Conservation (phyloP, 1,284 basidiomycete species). For the Papiliotrema laurentii region DNA sequence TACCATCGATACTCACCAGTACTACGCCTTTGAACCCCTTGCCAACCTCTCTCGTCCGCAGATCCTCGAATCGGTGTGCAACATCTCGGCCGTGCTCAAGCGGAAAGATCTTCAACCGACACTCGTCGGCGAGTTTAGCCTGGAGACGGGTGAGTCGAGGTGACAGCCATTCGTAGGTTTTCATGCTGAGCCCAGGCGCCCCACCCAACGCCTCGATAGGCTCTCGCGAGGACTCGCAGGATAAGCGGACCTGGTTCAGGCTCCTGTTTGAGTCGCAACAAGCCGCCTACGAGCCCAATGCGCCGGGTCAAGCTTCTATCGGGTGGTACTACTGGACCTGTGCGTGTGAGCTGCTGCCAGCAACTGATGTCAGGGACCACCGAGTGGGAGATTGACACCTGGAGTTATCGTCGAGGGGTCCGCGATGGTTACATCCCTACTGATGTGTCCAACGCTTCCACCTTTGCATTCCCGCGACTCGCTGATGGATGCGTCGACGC, state of each 20-base stretch:
- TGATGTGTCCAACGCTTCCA: constrained; percentile 31
- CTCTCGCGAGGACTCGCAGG: constrained; percentile 18
- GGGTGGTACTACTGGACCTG: constrained; percentile 38
- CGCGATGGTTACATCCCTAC: constrained; percentile 32
- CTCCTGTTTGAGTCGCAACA: constrained; percentile 38
- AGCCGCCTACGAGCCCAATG: constrained; percentile 29
- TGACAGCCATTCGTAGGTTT: background rate
- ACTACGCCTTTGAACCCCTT: constrained; percentile 37
- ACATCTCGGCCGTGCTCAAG: constrained; percentile 33
- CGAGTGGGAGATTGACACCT: constrained; percentile 32
- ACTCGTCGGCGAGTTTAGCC: constrained; percentile 41
- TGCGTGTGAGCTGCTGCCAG: constrained; percentile 7
- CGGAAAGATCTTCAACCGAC: constrained; percentile 13
- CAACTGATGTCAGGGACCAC: constrained; percentile 25
- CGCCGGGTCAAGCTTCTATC: constrained; percentile 13
- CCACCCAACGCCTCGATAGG: no score
- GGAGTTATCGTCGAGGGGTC: constrained; percentile 21
- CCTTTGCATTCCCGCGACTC: constrained; percentile 28
- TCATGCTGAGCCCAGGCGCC: background rate
- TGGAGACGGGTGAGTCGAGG: constrained; percentile 29
- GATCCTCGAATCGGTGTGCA: constrained; percentile 37
- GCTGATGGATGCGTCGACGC: constrained; percentile 35
- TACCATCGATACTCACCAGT: constrained; percentile 37
- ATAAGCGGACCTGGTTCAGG: constrained; percentile 37
- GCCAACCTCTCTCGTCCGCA: constrained; percentile 28